Conservation (phyloP, 2,329 filamentous ascomycete species). For the Zopfia rhizophila region DNA sequence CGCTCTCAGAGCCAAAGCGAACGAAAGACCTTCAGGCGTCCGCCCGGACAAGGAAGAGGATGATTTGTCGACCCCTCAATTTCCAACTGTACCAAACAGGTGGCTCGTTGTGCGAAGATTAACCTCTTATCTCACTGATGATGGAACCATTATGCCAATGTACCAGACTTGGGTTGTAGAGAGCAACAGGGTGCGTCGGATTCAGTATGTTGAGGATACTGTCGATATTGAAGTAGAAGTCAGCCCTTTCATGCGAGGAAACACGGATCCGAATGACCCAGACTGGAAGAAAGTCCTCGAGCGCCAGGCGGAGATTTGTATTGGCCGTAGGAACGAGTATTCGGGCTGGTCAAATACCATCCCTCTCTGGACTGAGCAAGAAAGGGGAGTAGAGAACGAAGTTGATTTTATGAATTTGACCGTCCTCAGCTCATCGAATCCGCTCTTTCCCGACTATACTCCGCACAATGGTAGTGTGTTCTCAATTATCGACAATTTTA, state of each 20-base stretch:
- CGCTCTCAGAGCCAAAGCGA: not conserved
- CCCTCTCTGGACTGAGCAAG: no score
- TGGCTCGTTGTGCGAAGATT: slow-evolving; percentile 4
- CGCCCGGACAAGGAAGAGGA: not conserved
- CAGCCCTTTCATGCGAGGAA: slow-evolving; percentile 2
- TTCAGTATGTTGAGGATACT: slow-evolving; percentile 1
- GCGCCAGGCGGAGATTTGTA: slow-evolving; percentile 9
- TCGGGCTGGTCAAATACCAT: not conserved
- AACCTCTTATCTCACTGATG: not conserved
- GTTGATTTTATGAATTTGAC: not conserved
- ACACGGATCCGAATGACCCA: not conserved
- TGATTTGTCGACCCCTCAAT: slow-evolving; percentile 1
- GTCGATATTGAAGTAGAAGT: slow-evolving; percentile 13
- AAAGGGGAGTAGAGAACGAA: not conserved
- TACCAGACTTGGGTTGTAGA: slow-evolving; percentile 14
- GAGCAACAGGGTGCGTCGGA: not conserved
- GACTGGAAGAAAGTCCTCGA: not conserved
- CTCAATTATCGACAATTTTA: slow-evolving; percentile 8
- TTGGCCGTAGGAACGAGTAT: slow-evolving; percentile 2
- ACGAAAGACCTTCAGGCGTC: not conserved
- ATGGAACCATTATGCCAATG: not conserved
- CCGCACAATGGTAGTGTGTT: slow-evolving; percentile 10
- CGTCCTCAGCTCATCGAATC: slow-evolving; percentile 7
- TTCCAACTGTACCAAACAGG: slow-evolving; percentile 7
- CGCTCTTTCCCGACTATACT: slow-evolving; percentile 8